Evolutionary conservation across 2,329 filamentous ascomycete species (phyloP).

Genomic region (Epichloe baconii): DNA sequence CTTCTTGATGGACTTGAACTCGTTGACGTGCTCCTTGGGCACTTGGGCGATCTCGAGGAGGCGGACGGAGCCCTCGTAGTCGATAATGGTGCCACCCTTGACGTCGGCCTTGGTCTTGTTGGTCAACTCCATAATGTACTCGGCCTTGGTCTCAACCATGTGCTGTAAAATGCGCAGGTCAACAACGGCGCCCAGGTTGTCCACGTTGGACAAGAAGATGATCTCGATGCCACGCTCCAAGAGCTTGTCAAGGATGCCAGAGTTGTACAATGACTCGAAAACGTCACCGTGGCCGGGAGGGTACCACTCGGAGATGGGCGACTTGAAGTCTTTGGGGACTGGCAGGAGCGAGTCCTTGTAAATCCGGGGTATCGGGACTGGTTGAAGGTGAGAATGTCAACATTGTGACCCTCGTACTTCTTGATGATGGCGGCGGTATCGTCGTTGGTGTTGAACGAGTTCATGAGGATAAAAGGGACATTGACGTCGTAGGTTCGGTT

Average conservation of each 20-base stretch:
- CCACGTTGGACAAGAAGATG: slow-evolving; percentile 97
- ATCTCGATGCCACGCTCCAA: slow-evolving; percentile 91
- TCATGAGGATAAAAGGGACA: slow-evolving; percentile 98
- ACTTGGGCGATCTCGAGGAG: slow-evolving; percentile 98
- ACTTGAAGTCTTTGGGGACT: slow-evolving; percentile 79
- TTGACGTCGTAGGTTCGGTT: slow-evolving; percentile 97
- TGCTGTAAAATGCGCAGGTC: slow-evolving; percentile 97
- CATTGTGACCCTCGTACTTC: slow-evolving; percentile 99
- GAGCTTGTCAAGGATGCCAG: slow-evolving; percentile 91
- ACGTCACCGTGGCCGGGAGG: slow-evolving; percentile 98
- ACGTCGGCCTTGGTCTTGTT: slow-evolving; percentile 99
- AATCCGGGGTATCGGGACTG: slow-evolving; percentile 95
- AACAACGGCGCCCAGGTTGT: slow-evolving; percentile 95
- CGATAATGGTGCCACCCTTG: slow-evolving; percentile 99
- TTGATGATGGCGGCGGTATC: slow-evolving; percentile 99
- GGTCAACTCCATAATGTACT: slow-evolving; percentile 99
- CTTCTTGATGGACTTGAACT: slow-evolving; percentile 99
- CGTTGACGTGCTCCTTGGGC: slow-evolving; percentile 98
- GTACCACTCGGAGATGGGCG: slow-evolving; percentile 93
- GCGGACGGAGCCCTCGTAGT: slow-evolving; percentile 94
- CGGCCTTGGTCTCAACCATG: slow-evolving; percentile 93
- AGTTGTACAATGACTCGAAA: slow-evolving; percentile 99
- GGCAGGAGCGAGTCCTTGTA: slow-evolving; percentile 96
- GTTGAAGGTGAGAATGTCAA: slow-evolving; percentile 99
- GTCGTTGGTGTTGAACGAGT: slow-evolving; percentile 99